Evolutionary conservation across 495 filamentous ascomycete species (phyloP), one percentile per base, ranked within the genome.

Genomic region (Penicillium ochrochloron): DNA sequence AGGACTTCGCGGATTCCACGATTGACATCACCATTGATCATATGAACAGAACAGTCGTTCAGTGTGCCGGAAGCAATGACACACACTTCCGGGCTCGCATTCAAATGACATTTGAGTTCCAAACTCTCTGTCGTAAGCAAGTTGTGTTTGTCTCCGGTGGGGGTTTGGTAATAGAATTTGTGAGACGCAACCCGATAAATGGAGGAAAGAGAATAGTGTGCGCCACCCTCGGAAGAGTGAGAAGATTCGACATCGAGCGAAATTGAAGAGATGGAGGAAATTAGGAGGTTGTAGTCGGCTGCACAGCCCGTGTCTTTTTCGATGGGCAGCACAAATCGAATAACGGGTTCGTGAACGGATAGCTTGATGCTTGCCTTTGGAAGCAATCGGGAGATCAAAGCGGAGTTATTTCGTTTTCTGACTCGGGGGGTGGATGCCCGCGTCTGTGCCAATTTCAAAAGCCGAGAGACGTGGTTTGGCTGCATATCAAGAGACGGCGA

Each of bases 401-500:
- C 86, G 59, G 92, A 89, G 41, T 75, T 81, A 48, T 72, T 76
- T 64, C 71, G 70, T 66, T 81, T 80, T 25, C 82, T 81, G 23
- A 68, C 65, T 25, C 83, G 82, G 29, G 82, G 70, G 2, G 83
- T 62, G 31, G 82, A 85, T 7, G 86, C 84, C 54, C 80, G 85
- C 21, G 78, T 78, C 62, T 86, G 87, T 39, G 89, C 77, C 60
- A 98, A 77, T n/a, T 91, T 89, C 46, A 96, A 73, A 17, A 97
- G 77, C 27, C 97, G 84, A 7, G 95, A 94, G 41, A 97, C 82
- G 80, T 97, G 94, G 59, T 91, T 90, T 6, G 96, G 94, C 76
- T 97, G 92, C n/a, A 99, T 79, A 74, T 99, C 95, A 44, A 98
- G 80, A 1, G 96, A 96, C 7, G 95, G 95, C 17, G 95, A 99